Evolutionary conservation across 2,329 filamentous ascomycete genomes (phyloP), one percentile per base, ranked within the genome.

Genomic region (Thelonectria rubi): DNA sequence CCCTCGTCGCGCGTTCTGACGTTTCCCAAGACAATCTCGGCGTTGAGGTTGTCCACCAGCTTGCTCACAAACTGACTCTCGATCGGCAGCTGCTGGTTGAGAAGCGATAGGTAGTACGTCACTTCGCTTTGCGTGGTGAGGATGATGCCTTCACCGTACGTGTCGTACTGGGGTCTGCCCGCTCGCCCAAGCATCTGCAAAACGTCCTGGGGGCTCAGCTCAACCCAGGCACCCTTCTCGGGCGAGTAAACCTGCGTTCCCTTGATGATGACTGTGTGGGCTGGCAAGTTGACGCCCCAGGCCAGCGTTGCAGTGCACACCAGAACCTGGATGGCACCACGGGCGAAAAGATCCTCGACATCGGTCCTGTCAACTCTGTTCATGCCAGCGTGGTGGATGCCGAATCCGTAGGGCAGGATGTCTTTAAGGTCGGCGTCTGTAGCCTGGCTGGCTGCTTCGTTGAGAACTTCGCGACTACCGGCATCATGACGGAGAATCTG

Each of bases 371-470:
- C 96, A n/a, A 91, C 88, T 75, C 95, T 88, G 76, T 88, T 96
- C 92, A 99, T 96, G 78, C 95, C 95, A 73, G 95, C 95, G 78
- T 99, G 95, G 80, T 99, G 95, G 63, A 99, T 99, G 73, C 95
- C 95, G 69, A 99, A 96, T 7, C 96, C 95, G 70, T 98, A 98
- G 0, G 95, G 95, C 74, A 99, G 81, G 11, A 99, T 82, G 74
- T 98, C 95, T 76, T 98, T 98, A 53, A 99, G 83, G 56, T 97
- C 94, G 52, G 89, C 82, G 75, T 99, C 95, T 34, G 90, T 89
- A 17, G 95, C 91, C 57, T 90, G 86, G 58, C 92, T 91, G 0
- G 93, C 88, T 72, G 97, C 93, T 75, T 96, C 91, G 34, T 90
- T 89, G 62, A 99, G 78, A 59, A 97, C 93, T 73, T 97, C 94